Base-by-base conservation (phyloP, 2,329 filamentous ascomycete genomes). In the Paramyrothecium roridum region DNA sequence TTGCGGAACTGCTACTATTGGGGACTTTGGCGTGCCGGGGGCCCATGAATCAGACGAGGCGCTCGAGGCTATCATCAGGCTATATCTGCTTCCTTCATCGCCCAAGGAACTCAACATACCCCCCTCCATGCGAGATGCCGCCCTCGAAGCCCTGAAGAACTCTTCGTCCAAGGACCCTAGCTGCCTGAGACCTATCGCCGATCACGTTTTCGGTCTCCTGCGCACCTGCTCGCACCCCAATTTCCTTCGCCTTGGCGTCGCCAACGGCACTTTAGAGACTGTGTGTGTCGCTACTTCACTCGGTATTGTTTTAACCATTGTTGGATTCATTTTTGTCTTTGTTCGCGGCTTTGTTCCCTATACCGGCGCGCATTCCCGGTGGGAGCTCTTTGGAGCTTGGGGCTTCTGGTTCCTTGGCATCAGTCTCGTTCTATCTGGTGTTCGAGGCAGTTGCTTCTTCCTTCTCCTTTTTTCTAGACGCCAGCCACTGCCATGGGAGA, bases 161-260 rank as follows among this genome's bases (percentile, higher is more conserved):
- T 72, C 71, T 7, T 17, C 21, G 13, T 26, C 20, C 23, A 50
- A 50, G 23, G 70, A 77, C 54, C 75, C 77, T 0, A 60, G 62
- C 4, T 64, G 72, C 52, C 69, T 80, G n/a, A 59, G 61, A 20
- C 75, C 76, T 20, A 65, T 79, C 7, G 76, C 75, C 30, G 76
- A 79, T 56, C 76, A 80, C 63, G 72, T 76, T 40, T 77, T 79
- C 61, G 65, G 71, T 33, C 72, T 80, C 30, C 70, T 80, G 19
- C 73, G 71, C 56, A 77, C 75, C 64, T 79, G 77, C 68, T 80
- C 77, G 20, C 71, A 79, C 61, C 71, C 78, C 53, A 75, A 78
- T 64, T 79, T 84, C 59, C 70, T 82, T 48, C 77, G 80, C 43
- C 71, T 84, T 8, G 81, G 80, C 56, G 76, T 82, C 34, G 79